Base-by-base conservation (phyloP, 805 yeast genomes). In the Priceomyces medius region DNA sequence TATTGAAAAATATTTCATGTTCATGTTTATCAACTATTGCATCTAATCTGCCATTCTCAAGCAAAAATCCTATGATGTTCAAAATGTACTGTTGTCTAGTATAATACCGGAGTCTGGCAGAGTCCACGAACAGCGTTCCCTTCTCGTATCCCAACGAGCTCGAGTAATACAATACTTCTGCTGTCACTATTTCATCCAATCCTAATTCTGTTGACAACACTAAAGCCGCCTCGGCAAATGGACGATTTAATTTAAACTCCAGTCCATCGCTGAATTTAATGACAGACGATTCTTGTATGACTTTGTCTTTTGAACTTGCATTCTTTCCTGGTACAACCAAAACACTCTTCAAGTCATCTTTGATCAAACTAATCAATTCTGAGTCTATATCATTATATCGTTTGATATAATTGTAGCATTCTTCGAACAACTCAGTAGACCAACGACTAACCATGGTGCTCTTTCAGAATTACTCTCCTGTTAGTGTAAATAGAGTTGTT, bases 161-260 rank as follows among this genome's bases (percentile, higher is more conserved):
- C 3, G 88, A 75, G 45, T 62, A 58, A 38, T 66, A 75, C 2
- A 90, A 69, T 20, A 87, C 56, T 54, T 88, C 86, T 1, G 95
- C 93, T 1, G 87, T 76, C 2, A 77, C 69, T 20, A 85, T 39
- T 58, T 91, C 97, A 60, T 91, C 95, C 38, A 91, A 44, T 34
- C 63, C 61, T 14, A 71, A 47, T 43, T 68, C 72, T 18, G 54
- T 66, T 37, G 85, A 71, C 39, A 91, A 69, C 28, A 80, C 80
- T 3, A 80, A 68, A 0, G 88, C 75, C 3, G 76, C 70, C 39
- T 79, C 72, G 29, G 84, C 70, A 50, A 88, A 90, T 28, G 79
- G 77, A 35, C 77, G 68, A 54, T 85, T 88, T 23, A 90, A 60
- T 44, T 76, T 76, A 50, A 76, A 83, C 35, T 77, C 77, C 14